phyloP scores from a whole-genome alignment of 768 basidiomycete genomes.

The Vararia minispora region DNA sequence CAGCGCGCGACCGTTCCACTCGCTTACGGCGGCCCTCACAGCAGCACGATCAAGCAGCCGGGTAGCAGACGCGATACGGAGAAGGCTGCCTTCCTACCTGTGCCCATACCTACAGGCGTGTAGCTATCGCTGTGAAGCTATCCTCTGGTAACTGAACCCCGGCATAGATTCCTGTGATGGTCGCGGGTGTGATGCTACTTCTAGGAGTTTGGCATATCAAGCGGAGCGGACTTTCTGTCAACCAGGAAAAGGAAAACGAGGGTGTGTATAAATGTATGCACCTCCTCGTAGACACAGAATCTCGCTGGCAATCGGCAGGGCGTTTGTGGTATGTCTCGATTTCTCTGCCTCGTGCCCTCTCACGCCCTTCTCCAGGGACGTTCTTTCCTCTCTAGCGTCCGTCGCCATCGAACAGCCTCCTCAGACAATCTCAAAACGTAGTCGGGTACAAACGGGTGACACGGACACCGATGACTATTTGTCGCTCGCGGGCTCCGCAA shows the following conservation, averaged over 20 bases:
- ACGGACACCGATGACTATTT: too few relatives aligned
- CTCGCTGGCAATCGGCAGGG: too few relatives aligned
- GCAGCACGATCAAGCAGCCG: constrained; percentile 37
- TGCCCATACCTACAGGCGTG: constrained; percentile 9
- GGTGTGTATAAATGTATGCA: constrained; percentile 43
- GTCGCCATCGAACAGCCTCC: too few relatives aligned
- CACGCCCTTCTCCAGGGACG: too few relatives aligned
- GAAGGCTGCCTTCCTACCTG: constrained; percentile 14
- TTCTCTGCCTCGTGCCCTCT: too few relatives aligned
- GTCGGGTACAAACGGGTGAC: too few relatives aligned
- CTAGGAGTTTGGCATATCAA: constrained; percentile 46
- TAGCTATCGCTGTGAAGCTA: neutral
- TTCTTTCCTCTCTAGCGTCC: too few relatives aligned
- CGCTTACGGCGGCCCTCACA: constrained; percentile 41
- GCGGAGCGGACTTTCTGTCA: constrained; percentile 27
- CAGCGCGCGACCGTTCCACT: constrained; percentile 27
- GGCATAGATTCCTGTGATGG: constrained; percentile 29
- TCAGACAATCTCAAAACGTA: too few relatives aligned
- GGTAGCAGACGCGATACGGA: constrained; percentile 25
- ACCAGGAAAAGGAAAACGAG: constrained; percentile 33
- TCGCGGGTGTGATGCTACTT: constrained; percentile 40
- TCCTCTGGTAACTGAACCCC: constrained; percentile 1
- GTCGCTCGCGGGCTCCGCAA: too few relatives aligned
- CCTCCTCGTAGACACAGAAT: constrained; percentile 11
- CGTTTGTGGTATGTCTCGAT: too few relatives aligned